Evolutionary conservation across 2,329 filamentous ascomycete genomes (phyloP).

Genomic region (Celoporthe dispersa): DNA sequence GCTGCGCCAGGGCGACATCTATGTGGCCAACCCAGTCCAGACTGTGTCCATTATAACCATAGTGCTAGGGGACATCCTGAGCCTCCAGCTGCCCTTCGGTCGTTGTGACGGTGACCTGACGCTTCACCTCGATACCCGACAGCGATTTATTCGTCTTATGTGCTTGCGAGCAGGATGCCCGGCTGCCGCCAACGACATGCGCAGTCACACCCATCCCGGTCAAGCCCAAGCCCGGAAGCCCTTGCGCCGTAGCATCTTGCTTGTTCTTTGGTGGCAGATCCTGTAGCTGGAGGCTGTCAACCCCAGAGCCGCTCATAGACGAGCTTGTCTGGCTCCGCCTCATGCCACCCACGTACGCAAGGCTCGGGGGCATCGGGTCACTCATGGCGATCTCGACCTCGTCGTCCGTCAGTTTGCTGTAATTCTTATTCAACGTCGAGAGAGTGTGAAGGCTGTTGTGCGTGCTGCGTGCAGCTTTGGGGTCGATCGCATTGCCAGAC

Average conservation of each 20-base stretch:
- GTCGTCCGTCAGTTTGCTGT: conserved; percentile 19
- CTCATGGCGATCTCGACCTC: conserved; percentile 20
- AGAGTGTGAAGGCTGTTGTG: conserved; percentile 4
- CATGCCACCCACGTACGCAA: not conserved
- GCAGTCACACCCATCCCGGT: conserved; percentile 18
- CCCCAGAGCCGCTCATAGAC: not conserved
- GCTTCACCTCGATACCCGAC: conserved; percentile 24
- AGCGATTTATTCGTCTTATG: conserved; percentile 3
- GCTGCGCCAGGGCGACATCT: not conserved
- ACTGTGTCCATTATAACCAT: not conserved
- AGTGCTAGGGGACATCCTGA: not conserved
- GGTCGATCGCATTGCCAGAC: not conserved
- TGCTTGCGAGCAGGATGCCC: not conserved
- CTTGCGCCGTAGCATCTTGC: not conserved
- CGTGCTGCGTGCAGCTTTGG: conserved; percentile 6
- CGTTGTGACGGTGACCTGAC: conserved; percentile 21
- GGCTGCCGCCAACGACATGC: conserved; percentile 15
- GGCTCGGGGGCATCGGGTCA: conserved; percentile 5
- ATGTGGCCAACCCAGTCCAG: not conserved
- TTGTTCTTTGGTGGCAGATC: not conserved
- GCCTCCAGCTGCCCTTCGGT: not conserved
- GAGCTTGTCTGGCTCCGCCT: conserved; percentile 1
- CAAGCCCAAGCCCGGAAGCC: conserved; percentile 14
- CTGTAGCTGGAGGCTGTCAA: not conserved
- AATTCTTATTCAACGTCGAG: conserved; percentile 15